phyloP scores from a whole-genome alignment of 768 basidiomycete genomes.

The Kwoniella botswanensis region DNA sequence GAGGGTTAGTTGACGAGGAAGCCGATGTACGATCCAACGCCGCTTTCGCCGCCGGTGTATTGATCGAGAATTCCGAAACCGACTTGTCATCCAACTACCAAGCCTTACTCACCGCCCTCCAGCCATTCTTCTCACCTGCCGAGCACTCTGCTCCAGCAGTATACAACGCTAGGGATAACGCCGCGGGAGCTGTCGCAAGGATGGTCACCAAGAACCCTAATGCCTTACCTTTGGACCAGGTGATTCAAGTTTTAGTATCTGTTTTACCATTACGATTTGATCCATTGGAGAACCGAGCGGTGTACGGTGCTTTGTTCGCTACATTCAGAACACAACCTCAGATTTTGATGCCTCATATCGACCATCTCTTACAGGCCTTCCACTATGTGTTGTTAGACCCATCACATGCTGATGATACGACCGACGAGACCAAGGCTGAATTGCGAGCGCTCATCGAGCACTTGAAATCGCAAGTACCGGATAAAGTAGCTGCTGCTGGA shows the following conservation, averaged over 20 bases:
- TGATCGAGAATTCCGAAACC: slow-evolving; percentile 80
- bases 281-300: slow-evolving; percentile 82
- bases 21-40: slow-evolving; percentile 96
- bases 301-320: slow-evolving; percentile 86
- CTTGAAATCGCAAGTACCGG: slow-evolving; percentile 76
- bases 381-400: slow-evolving; percentile 77
- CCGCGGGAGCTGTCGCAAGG: slow-evolving; percentile 88
- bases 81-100: slow-evolving; percentile 84
- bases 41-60: slow-evolving; percentile 88
- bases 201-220: slow-evolving; percentile 78
- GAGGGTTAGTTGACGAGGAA: slow-evolving; percentile 79
- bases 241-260: slow-evolving; percentile 74
- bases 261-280: slow-evolving; percentile 88
- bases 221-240: slow-evolving; percentile 77
- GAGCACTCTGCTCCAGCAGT: slow-evolving; percentile 69
- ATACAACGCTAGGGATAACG: slow-evolving; percentile 92
- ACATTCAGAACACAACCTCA: slow-evolving; percentile 79
- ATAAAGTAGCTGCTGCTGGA: slow-evolving; percentile 80
- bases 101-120: slow-evolving; percentile 75
- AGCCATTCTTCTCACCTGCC: slow-evolving; percentile 75
- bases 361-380: slow-evolving; percentile 78
- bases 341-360: slow-evolving; percentile 74
- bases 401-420: slow-evolving; percentile 72
- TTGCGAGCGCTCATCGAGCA: slow-evolving; percentile 74
- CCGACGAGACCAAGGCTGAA: slow-evolving; percentile 75